Evolutionary conservation across 306 rosid genomes (phyloP), one percentile per base, ranked within the genome.

Genomic region (Quercus dentata): DNA sequence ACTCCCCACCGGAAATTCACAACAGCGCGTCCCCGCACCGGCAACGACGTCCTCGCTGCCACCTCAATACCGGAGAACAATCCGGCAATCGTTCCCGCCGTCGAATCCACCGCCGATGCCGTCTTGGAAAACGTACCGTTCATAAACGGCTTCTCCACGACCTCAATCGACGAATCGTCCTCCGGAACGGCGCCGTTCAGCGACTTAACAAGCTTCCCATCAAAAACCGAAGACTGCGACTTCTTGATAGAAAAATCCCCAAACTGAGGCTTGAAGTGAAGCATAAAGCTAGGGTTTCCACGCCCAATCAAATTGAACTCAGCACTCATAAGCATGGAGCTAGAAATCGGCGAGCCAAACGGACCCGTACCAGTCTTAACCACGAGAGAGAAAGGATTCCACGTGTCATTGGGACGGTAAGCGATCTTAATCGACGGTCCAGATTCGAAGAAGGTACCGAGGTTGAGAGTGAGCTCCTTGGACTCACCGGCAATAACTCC

Each of bases 231-330:
- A 0, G 97, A 87, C 63, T 92, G 97, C 5, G 96, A 81, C 74
- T 95, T 95, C 89, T 87, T 95, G 71, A 92, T 74, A 11, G 97
- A 87, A 85, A 92, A 95, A 78, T 95, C 99, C 7, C 99, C 99
- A 28, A 91, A 84, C 1, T 76, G 83, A 3, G 99, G 99, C 71
- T 92, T 92, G 79, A 95, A 88, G 69, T 95, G 94, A 49, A 95
- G 97, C 98, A 91, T 92, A 82, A 95, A 95, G 63, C 82, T 58
- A 3, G 98, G 97, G 55, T 76, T 86, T 9, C 86, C 90, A 19
- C 76, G 76, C 58, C 52, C 73, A 35, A 91, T 80, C n/a, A 92
- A 41, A 69, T 83, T 89, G 89, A 92, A 92, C 52, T 95, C 92
- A 30, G 97, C 94, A 79, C 92, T 90, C 96, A 92, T 91, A 23